phyloP scores from a whole-genome alignment of 441 rosid genomes.

The Aleurites moluccanus region DNA sequence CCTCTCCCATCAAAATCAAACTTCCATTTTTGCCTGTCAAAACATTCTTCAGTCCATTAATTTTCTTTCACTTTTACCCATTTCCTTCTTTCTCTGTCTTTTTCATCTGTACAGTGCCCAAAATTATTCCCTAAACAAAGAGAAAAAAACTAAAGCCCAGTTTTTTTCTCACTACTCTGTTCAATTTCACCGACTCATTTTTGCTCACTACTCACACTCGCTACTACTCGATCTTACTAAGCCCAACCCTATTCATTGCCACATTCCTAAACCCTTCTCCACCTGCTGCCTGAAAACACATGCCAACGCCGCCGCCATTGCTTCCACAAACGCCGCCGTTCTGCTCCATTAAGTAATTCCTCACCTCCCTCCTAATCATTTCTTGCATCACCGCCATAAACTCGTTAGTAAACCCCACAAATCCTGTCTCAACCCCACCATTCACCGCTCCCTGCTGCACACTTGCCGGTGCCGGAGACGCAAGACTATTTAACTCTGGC shows the following conservation, averaged over 20 bases:
- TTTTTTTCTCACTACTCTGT: conserved; percentile 18
- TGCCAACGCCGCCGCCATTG: conserved; percentile 27
- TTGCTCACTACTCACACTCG: no score
- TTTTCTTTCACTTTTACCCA: neutral
- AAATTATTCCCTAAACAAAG: conserved; percentile 50
- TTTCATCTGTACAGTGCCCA: conserved; percentile 71
- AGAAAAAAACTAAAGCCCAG: conserved; percentile 29
- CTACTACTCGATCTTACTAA: conserved; percentile 55
- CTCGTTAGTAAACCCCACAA: conserved; percentile 44
- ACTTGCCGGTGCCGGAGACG: conserved; percentile 1
- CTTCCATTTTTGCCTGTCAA: neutral
- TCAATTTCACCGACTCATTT: neutral
- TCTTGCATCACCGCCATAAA: conserved; percentile 75
- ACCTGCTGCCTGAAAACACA: conserved; percentile 46
- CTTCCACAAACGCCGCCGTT: conserved; percentile 25
- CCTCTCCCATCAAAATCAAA: neutral
- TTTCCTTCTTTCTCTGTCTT: conserved; percentile 14
- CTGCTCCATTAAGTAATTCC: conserved; percentile 63
- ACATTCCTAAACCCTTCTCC: conserved; percentile 54
- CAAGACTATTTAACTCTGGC: neutral
- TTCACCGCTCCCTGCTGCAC: conserved; percentile 10
- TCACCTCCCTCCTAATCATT: conserved; percentile 72
- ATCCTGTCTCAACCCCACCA: conserved; percentile 13
- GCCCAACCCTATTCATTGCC: conserved; percentile 48
- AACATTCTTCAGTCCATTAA: conserved; percentile 1